Evolutionary conservation across 2,329 filamentous ascomycete species (phyloP).

Genomic region (Ophiostoma montium): DNA sequence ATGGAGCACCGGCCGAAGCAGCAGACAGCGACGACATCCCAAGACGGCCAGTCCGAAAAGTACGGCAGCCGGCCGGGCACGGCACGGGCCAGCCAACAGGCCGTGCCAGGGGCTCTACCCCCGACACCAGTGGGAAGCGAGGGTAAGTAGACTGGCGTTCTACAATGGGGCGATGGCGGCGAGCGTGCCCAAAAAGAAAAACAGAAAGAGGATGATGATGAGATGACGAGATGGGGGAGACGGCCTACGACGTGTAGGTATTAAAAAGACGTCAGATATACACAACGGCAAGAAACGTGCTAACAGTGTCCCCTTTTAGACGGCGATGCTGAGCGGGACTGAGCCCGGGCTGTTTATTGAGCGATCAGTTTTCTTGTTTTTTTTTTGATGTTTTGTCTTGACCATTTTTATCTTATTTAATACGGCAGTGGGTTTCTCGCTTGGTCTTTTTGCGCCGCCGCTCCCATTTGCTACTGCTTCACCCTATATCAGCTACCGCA

Average conservation of each 20-base stretch:
- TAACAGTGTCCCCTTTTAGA: slow-evolving; percentile 28
- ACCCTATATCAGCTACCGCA: no score
- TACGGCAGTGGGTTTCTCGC: background rate
- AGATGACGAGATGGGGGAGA: background rate
- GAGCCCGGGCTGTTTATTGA: background rate
- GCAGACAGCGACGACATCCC: slow-evolving; percentile 12
- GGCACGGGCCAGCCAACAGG: slow-evolving; percentile 33
- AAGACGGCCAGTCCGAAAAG: slow-evolving; percentile 13
- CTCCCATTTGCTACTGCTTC: no score
- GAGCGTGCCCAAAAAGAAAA: slow-evolving; percentile 5
- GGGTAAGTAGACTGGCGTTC: slow-evolving; percentile 30
- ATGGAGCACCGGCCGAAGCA: slow-evolving; percentile 8
- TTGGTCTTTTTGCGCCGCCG: background rate
- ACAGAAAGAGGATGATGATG: background rate
- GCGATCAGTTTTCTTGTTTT: background rate
- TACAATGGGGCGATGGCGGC: background rate
- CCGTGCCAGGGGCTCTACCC: slow-evolving; percentile 43
- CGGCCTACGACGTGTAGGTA: background rate
- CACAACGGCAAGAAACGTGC: slow-evolving; percentile 17
- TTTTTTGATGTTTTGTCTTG: background rate
- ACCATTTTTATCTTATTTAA: background rate
- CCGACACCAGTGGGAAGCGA: slow-evolving; percentile 47
- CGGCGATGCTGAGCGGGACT: slow-evolving; percentile 27
- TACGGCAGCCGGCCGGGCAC: slow-evolving; percentile 40
- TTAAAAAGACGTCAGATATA: background rate